Evolutionary conservation across 805 yeast species (phyloP), one percentile per base, ranked within the genome.

Genomic region (Sungouiozyma intestinalis): DNA sequence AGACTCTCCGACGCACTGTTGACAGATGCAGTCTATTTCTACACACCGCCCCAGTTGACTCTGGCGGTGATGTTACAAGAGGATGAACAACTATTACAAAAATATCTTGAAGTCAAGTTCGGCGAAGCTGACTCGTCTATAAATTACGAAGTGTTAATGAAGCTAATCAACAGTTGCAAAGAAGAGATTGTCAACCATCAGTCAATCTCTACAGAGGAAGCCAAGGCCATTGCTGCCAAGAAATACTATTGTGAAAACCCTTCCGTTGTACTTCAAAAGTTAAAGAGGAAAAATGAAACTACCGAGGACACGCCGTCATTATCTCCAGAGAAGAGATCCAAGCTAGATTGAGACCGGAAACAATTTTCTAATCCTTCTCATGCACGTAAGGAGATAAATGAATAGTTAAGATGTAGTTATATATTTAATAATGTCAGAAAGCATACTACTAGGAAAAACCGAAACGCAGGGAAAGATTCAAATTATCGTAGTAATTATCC

Each of bases 1-100:
- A 63, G 78, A 60, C 69, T 85, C 4, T 74, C 77, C 36, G 84
- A 79, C 19, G 73, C 85, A n/a, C 66, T 85, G 34, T 65, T 81
- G 31, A 77, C 90, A 16, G 95, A 92, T 57, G 88, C 76, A 3
- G 67, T 73, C 7, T 90, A 85, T 52, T 66, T 77, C 31, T 90
- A 66, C 63, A 80, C 97, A 0, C 99, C 99, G 1, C 95, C 97
- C 1, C 98, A 92, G 55, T 85, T 92, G 24, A 96, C 97, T 1
- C 66, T 92, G 40, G 92, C 96, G 0, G 85, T 92, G 14, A 69
- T 88, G 55, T 76, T 81, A 64, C 70, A 73, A 41, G 75, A 72
- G 13, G 84, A 86, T 60, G 76, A 72, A 47, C 74, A 72, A 18
- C 63, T 84, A 33, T 74, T 83, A 2, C 76, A 75, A 42, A 69